Percentiles rank a stretch among this genome's conserved stretches.
These are phyloP conservation scores for Penicillium sp. DNA, from an alignment of 2,329 filamentous ascomycete species.

Conservation along the genomic window DNA sequence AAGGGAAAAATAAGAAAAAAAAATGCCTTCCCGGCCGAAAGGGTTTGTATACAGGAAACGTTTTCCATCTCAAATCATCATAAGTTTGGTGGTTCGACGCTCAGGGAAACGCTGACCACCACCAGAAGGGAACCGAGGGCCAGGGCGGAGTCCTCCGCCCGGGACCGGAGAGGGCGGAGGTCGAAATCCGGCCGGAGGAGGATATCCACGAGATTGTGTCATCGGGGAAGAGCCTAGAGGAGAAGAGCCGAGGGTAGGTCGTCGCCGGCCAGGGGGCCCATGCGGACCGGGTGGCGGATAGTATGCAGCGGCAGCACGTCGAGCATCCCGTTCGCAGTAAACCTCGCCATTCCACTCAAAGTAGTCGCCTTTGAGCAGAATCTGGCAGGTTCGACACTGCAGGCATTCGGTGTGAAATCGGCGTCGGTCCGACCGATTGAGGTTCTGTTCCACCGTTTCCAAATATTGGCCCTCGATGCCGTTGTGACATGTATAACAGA, in stretches of 20 bases:
- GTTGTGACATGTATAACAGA: constrained; percentile 73
- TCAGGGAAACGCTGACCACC: constrained; percentile 46
- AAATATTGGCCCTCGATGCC: constrained; percentile 95
- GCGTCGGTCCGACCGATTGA: constrained; percentile 43
- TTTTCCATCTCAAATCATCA: constrained; percentile 48
- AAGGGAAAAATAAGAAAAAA: not conserved
- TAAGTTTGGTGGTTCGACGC: constrained; percentile 49
- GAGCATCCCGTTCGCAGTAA: constrained; percentile 86
- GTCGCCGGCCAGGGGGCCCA: too few relatives aligned
- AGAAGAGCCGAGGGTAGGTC: constrained; percentile 35
- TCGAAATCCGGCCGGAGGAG: constrained; percentile 28
- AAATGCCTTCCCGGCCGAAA: too few relatives aligned
- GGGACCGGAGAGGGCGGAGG: constrained; percentile 23
- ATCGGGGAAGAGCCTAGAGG: constrained; percentile 37
- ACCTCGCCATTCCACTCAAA: constrained; percentile 79
- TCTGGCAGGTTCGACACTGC: constrained; percentile 70
- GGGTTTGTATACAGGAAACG: too few relatives aligned
- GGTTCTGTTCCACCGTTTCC: constrained; percentile 62
- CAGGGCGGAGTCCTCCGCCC: constrained; percentile 18
- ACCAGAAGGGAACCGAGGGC: constrained; percentile 26
- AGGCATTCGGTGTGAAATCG: constrained; percentile 91
- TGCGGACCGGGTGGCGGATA: constrained; percentile 30
- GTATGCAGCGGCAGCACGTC: constrained; percentile 48
- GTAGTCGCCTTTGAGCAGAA: constrained; percentile 76
- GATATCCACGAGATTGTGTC: constrained; percentile 28